Percentiles rank a stretch among this genome's conserved stretches.
phyloP scores from a whole-genome alignment of 768 basidiomycete genomes.

The Agaricus subrufescens region DNA sequence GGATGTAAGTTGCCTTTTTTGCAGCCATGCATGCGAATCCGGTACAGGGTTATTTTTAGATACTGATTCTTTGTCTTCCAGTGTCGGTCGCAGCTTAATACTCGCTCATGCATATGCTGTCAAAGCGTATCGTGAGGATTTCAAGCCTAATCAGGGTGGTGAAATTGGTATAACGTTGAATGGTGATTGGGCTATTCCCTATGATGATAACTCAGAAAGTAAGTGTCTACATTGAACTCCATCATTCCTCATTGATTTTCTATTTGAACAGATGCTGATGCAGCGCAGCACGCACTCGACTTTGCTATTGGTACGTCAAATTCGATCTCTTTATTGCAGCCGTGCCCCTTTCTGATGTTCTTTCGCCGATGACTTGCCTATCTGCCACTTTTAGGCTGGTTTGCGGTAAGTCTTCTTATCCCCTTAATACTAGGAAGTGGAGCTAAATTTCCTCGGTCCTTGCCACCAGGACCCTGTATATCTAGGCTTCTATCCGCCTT shows the following conservation, averaged over 20 bases:
- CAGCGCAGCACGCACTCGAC: conserved; percentile 70
- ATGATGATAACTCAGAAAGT: conserved; percentile 67
- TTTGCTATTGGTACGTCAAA: conserved; percentile 56
- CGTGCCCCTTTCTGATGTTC: conserved; percentile 16
- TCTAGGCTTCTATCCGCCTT: conserved; percentile 62
- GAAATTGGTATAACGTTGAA: conserved; percentile 78
- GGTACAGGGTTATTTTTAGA: conserved; percentile 1
- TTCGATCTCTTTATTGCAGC: conserved; percentile 14
- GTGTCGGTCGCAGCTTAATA: conserved; percentile 64
- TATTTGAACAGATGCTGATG: conserved; percentile 47
- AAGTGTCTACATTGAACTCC: conserved; percentile 17
- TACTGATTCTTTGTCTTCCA: conserved; percentile 20
- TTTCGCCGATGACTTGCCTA: conserved; percentile 19
- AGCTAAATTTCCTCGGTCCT: conserved; percentile 10
- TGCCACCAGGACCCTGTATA: conserved; percentile 54
- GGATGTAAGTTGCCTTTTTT: conserved; percentile 46
- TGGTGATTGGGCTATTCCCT: conserved; percentile 73
- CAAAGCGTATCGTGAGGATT: conserved; percentile 62
- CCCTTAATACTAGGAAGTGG: neutral
- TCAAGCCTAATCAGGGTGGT: conserved; percentile 58
- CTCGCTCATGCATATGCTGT: conserved; percentile 66
- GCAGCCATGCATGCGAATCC: neutral
- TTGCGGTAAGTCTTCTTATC: conserved; percentile 38
- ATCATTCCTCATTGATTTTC: neutral
- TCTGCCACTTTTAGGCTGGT: conserved; percentile 43